A percentile compares a stretch with the other conserved stretches of the same genome.
These are phyloP conservation scores for Cercospora beticola DNA, from an alignment of 2,329 filamentous ascomycete genomes.

Conservation along the genomic window DNA sequence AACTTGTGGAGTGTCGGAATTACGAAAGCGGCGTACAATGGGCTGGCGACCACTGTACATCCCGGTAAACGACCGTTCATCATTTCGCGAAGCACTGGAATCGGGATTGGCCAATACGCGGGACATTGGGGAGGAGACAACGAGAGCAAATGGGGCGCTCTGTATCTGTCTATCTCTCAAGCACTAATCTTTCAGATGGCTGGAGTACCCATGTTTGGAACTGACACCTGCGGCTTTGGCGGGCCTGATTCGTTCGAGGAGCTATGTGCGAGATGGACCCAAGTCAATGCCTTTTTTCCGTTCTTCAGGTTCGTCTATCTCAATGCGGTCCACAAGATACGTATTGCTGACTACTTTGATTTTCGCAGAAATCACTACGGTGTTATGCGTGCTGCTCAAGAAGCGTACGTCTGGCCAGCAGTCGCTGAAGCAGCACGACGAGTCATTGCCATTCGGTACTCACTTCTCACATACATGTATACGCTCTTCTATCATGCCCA, in stretches of 20 bases:
- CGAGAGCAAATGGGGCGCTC: conserved; percentile 28
- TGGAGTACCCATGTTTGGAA: conserved; percentile 34
- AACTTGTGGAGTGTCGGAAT: conserved; percentile 32
- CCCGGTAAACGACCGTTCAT: conserved; percentile 31
- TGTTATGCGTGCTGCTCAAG: conserved; percentile 48
- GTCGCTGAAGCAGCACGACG: conserved; percentile 61
- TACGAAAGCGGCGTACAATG: conserved; percentile 31
- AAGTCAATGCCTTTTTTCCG: conserved; percentile 65
- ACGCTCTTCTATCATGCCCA: conserved; percentile 68
- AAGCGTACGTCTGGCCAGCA: conserved; percentile 65
- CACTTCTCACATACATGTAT: conserved; percentile 71
- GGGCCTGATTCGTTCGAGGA: conserved; percentile 25
- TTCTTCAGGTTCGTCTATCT: conserved; percentile 65
- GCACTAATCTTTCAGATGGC: conserved; percentile 31
- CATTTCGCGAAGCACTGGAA: conserved; percentile 29
- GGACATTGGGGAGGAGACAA: conserved; percentile 37
- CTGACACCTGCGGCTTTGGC: conserved; percentile 33
- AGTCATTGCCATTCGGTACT: conserved; percentile 68
- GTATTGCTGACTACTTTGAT: conserved; percentile 24
- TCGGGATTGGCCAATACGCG: conserved; percentile 25
- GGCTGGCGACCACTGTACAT: conserved; percentile 22
- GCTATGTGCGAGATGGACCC: conserved; percentile 33
- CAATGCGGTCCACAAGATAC: conserved; percentile 52
- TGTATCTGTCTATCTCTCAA: conserved; percentile 33
- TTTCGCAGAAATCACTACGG: conserved; percentile 11